Percentiles rank a stretch among this genome's conserved stretches.
phyloP scores from a whole-genome alignment of 2,329 filamentous ascomycete genomes.

The Beauveria medogensis region DNA sequence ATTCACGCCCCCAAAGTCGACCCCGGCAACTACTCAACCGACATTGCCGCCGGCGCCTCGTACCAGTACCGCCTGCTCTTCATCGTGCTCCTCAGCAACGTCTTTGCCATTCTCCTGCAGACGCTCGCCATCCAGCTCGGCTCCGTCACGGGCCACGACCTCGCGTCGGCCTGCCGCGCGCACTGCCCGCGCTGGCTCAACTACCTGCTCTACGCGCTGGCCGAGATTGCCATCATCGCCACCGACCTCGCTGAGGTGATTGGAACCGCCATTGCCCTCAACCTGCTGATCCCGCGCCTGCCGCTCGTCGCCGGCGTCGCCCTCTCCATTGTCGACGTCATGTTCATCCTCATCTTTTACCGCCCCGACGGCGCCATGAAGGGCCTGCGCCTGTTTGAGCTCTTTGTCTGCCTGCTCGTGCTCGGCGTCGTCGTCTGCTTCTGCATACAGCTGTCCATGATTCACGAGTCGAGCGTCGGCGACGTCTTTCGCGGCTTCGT shows the following conservation, averaged over 20 bases:
- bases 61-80: slow-evolving; percentile 61
- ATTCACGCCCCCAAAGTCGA: slow-evolving; percentile 31
- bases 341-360: slow-evolving; percentile 61
- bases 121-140: slow-evolving; percentile 61
- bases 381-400: slow-evolving; percentile 54
- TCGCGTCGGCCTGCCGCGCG: slow-evolving; percentile 57
- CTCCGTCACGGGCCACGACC: slow-evolving; percentile 58
- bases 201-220: slow-evolving; percentile 51
- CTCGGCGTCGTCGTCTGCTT: slow-evolving; percentile 57
- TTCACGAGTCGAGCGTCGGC: slow-evolving; percentile 44
- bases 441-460: slow-evolving; percentile 58
- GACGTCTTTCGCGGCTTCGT: slow-evolving; percentile 59
- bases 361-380: slow-evolving; percentile 49
- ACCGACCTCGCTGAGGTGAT: slow-evolving; percentile 68
- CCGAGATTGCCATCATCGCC: slow-evolving; percentile 61
- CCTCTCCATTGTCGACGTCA: slow-evolving; percentile 59
- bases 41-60: slow-evolving; percentile 58
- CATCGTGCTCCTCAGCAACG: slow-evolving; percentile 59
- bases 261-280: slow-evolving; percentile 61
- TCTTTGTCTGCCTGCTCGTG: slow-evolving; percentile 55
- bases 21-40: slow-evolving; percentile 62
- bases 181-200: slow-evolving; percentile 61
- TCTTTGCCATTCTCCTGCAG: slow-evolving; percentile 65
- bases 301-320: slow-evolving; percentile 62
- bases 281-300: slow-evolving; percentile 54